Evolutionary conservation across 148 eudicot genomes (phyloP), one percentile per base, ranked within the genome.

Genomic region (Selenicereus undatus): DNA sequence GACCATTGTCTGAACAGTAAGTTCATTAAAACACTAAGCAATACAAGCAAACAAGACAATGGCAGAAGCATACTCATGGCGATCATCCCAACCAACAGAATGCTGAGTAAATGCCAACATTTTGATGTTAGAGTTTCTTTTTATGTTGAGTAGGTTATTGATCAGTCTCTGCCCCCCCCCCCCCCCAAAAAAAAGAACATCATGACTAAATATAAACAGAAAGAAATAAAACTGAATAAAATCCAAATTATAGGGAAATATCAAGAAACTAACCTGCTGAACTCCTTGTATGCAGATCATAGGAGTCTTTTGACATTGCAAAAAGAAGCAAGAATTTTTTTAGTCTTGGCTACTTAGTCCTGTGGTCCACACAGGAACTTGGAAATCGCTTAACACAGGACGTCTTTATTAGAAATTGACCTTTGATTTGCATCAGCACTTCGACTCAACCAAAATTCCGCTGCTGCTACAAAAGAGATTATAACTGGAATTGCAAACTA

Each of bases 281-380:
- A 79, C 82, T 83, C 76, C 79, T 79, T 58, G 80, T 66, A 45
- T 83, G 82, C 66, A 12, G 80, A 76, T 76, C 86, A 64, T 76
- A 48, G 2, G 86, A 83, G 79, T 81, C 79, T 64, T 83, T 83
- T 60, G 86, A 83, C 86, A 83, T 83, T 60, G 76, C 86, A 83
- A 20, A 69, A 60, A 58, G 29, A 69, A 79, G 64, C 77, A 48
- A 76, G 48, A 21, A 76, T 65, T 64, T 75, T 52, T 75, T 52
- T 66, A 22, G 48, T 30, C 60, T 83, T 35, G 51, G 66, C 43
- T n/a, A 76, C 43, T 21, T 74, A 35, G 43, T 74, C 66, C 85
- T 27, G 71, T 27, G 71, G 35, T 27, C 71, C 14, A 32, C 35
- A 54, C 51, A 11, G n/a, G 30, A 48, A 71, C 36, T 64, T 43